Percentiles rank a stretch among this genome's conserved stretches.
phyloP scores from a whole-genome alignment of 306 rosid species.

The Trifolium fragiferum region DNA sequence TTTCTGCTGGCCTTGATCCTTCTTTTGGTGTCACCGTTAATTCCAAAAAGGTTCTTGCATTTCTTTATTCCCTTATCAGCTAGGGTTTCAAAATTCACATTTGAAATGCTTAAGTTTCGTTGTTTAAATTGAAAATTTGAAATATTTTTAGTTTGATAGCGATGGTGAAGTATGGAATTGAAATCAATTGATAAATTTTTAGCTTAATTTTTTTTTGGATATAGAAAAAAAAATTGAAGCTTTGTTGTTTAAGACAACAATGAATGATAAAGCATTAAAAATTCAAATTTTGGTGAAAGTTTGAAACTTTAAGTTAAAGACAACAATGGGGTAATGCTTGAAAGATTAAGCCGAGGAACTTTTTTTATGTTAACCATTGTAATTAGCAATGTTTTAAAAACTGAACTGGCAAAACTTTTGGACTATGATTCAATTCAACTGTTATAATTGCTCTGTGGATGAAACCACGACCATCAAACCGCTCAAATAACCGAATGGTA shows the following conservation, averaged over 20 bases:
- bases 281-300: conserved; percentile 18
- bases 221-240: neutral
- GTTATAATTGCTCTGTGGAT: neutral
- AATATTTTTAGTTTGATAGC: neutral
- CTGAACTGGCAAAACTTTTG: neutral
- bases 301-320: conserved; percentile 3
- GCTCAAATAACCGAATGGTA: neutral
- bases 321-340: neutral
- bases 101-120: neutral
- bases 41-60: conserved; percentile 64
- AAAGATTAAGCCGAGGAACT: neutral
- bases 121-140: neutral
- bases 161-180: neutral
- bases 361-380: neutral
- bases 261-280: conserved; percentile 2
- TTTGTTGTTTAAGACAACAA: conserved; percentile 1
- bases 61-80: neutral
- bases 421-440: neutral
- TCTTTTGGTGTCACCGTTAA: conserved; percentile 72
- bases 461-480: neutral
- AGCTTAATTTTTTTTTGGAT: neutral
- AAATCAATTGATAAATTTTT: neutral
- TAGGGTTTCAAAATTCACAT: conserved; percentile 6
- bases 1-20: conserved; percentile 73
- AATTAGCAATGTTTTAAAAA: neutral